Conservation (phyloP, 495 filamentous ascomycete genomes). For the Trichoderma erinaceum region DNA sequence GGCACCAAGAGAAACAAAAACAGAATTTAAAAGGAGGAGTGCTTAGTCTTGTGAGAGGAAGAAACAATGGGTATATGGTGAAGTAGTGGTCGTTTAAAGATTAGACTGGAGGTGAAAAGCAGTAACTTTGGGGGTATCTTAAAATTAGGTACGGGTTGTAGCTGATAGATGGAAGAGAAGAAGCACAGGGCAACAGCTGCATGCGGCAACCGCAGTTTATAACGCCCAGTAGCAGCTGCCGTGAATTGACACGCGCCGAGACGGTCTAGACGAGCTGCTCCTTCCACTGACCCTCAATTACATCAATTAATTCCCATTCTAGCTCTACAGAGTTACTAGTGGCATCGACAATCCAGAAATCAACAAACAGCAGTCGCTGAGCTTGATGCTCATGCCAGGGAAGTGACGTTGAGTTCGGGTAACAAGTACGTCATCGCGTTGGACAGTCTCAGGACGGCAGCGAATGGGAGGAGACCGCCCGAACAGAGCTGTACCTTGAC, state of each 20-base stretch:
- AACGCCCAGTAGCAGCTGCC: neutral
- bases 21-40: neutral
- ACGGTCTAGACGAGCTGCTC: neutral
- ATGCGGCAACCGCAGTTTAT: conserved; percentile 7
- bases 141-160: neutral
- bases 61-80: neutral
- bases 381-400: neutral
- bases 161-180: neutral
- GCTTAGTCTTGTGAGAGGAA: no score
- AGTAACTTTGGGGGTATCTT: conserved; percentile 9
- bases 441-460: neutral
- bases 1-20: neutral
- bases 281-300: neutral
- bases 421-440: conserved; percentile 12
- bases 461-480: neutral
- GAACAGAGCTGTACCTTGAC: neutral
- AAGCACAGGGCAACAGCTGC: neutral
- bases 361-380: neutral
- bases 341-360: neutral
- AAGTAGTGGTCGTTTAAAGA: neutral
- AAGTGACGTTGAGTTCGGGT: neutral
- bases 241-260: neutral
- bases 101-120: neutral
- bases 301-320: neutral
- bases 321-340: neutral